These are phyloP conservation scores for Colletotrichum sp. DNA, from an alignment of 2,329 filamentous ascomycete genomes.

Conservation along the genomic window DNA sequence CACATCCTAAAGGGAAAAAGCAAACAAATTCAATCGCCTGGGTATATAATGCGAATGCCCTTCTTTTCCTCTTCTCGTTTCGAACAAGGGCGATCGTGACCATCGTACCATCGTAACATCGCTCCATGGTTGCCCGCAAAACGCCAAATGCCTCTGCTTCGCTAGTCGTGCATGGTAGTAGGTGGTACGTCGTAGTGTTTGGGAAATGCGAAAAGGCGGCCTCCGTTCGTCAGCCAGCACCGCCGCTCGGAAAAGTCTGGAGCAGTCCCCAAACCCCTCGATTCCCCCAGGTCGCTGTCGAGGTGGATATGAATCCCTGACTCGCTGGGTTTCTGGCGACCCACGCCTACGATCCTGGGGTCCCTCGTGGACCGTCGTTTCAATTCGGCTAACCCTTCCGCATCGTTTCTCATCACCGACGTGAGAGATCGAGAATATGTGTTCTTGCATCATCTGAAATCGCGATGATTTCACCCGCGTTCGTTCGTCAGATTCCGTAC, in stretches of 20 bases:
- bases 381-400: background rate
- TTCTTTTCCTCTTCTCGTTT: background rate
- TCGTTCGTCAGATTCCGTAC: background rate
- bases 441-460: background rate
- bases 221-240: background rate
- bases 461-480: background rate
- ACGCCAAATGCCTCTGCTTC: background rate
- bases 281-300: background rate
- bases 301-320: background rate
- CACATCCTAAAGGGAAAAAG: background rate
- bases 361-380: background rate
- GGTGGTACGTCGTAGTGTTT: background rate
- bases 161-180: background rate
- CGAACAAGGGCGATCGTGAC: background rate
- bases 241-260: background rate
- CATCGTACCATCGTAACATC: slow-evolving; percentile 1
- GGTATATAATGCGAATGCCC: slow-evolving; percentile 19
- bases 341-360: background rate
- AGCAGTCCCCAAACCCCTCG: background rate
- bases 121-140: background rate
- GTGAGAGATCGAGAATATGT: background rate
- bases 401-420: background rate
- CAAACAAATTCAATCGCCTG: background rate
- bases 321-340: background rate
- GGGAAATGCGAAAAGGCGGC: background rate